Evolutionary conservation across 257 asterid genomes (phyloP), one percentile per base, ranked within the genome.

Genomic region (Forsythia suspensa): DNA sequence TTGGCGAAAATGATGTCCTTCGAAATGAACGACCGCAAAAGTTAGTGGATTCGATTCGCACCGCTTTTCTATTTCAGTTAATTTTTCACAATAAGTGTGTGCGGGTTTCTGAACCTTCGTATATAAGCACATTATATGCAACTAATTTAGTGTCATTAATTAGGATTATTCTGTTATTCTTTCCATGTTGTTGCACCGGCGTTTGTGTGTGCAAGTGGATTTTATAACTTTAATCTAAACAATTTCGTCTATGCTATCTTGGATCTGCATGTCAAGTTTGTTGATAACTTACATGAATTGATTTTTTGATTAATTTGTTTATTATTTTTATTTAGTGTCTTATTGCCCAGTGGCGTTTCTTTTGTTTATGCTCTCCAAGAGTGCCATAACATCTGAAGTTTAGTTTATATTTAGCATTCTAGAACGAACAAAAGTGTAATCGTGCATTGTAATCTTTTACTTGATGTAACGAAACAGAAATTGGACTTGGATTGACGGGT

Each of bases 401-500:
- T 29, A 29, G 34, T 29, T 29, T 29, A 43, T 8, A 8, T 43
- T 1, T 43, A 43, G 51, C 51, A 20, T 41, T 11, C 74, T 41
- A 37, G 11, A 72, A 48, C 9, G 40, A 38, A n/a, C 20, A 80
- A 29, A 29, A 29, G 1, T 29, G 34, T 29, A 29, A 29, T 29
- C 34, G 34, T 29, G 34, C 34, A 1, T 1, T 29, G 34, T 29
- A 29, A 29, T 29, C 34, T 29, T 67, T 79, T 57, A 73, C 51
- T 72, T 74, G 76, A 71, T 79, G 51, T 77, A 13, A 70, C 84
- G 84, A 63, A 81, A 85, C 96, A 94, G 98, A 95, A 90, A 95
- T 95, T 81, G 98, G 99, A 55, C 93, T 95, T 7, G 98, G 98
- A 74, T 88, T 95, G 93, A 95, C 99, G 36, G 97, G 97, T 72